Evolutionary conservation across 148 eudicot species (phyloP), one percentile per base, ranked within the genome.

Genomic region (Camellia japonica): DNA sequence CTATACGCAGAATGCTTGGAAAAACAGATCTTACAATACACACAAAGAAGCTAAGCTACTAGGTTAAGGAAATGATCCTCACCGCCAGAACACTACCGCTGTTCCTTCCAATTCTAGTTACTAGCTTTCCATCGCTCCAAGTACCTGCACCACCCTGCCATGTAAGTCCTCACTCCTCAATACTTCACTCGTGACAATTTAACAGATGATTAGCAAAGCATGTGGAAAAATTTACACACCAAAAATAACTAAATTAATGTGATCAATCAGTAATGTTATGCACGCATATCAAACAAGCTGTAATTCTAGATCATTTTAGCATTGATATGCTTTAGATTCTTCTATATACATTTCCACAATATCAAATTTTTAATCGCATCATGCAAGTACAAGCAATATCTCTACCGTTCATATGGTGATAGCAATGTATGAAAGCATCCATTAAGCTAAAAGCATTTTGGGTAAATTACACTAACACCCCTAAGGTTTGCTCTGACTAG

Each of bases 71-170:
- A 85, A 85, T 63, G 47, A 78, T 77, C 74, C 95, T 91, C 85
- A 97, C 98, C 79, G 93, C 90, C 76, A 88, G 81, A 84, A 97
- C 99, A 83, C 95, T 86, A 54, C 83, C 81, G 88, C 97, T 92
- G 80, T 94, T 97, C 89, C 91, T 90, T 79, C 99, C 99, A 82
- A 94, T 97, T 87, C 99, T 91, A 71, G 99, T 97, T 60, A 97
- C 99, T 46, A 97, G 91, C 83, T 97, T 97, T 43, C 99, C 99
- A 71, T 97, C 99, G 85, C 99, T 97, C 99, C 99, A 97, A 76
- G 99, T 97, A 92, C 99, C 99, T 97, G 99, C 99, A 97, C 99
- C 99, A 91, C 99, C 99, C 99, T 97, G 99, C 93, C 90, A 94
- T 90, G 86, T 97, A 94, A 97, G 98, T 94, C 90, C 87, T 87